phyloP scores from a whole-genome alignment of 1,284 basidiomycete species.

The Cutaneotrichosporon mucoides region DNA sequence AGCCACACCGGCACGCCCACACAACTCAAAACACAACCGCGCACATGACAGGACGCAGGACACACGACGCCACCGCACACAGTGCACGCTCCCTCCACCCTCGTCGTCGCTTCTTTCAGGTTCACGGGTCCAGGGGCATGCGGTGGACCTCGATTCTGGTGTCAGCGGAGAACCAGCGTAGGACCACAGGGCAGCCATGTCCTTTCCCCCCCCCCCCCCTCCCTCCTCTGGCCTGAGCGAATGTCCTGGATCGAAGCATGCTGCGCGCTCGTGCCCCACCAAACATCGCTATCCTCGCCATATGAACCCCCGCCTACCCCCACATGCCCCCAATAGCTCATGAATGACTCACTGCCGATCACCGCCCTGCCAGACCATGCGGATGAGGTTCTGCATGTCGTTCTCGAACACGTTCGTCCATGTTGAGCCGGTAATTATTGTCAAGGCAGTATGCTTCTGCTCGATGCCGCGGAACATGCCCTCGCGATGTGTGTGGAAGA shows the following conservation, averaged over 20 bases:
- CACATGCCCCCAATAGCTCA: neutral
- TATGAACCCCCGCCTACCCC: no score
- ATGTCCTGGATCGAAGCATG: no score
- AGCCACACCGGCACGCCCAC: no score
- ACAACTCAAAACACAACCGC: no score
- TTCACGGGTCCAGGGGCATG: neutral
- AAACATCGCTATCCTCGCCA: no score
- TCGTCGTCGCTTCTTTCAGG: neutral
- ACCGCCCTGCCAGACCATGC: slow-evolving; percentile 2
- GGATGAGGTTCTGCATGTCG: slow-evolving; percentile 1
- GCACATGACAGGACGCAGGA: no score
- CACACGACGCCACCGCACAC: neutral
- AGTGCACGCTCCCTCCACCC: neutral
- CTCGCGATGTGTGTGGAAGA: neutral
- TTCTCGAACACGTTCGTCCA: slow-evolving; percentile 5
- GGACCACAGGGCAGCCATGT: no score
- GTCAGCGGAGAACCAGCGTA: neutral
- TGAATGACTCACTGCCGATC: slow-evolving; percentile 3
- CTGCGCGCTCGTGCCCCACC: no score
- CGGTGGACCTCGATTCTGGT: slow-evolving; percentile 1
- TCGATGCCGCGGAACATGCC: neutral
- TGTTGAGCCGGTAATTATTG: neutral
- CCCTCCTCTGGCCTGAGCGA: no score
- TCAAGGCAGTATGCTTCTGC: neutral
- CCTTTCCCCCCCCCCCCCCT: no score